These are phyloP conservation scores for Linum lewisii DNA, from an alignment of 345 rosid genomes.

Conservation along the genomic window DNA sequence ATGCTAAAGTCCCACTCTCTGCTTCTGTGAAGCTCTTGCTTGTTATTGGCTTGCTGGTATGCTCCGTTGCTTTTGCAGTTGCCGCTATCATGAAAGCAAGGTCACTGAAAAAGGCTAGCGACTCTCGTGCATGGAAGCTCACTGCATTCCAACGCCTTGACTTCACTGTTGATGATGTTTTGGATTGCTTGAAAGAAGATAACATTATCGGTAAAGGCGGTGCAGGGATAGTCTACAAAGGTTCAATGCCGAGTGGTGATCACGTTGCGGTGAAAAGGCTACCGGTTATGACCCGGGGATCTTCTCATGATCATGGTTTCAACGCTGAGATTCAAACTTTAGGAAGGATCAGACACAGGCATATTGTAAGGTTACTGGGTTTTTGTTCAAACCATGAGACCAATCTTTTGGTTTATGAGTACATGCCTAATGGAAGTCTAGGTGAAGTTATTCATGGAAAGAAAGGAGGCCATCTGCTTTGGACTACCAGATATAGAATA, in stretches of 20 bases:
- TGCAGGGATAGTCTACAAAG: constrained; percentile 87
- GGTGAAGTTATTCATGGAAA: constrained; percentile 87
- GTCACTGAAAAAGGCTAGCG: constrained; percentile 68
- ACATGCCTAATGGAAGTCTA: constrained; percentile 87
- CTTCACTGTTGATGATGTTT: constrained; percentile 71
- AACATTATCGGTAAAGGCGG: constrained; percentile 93
- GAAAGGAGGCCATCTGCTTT: constrained; percentile 85
- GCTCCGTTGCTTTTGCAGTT: constrained; percentile 74
- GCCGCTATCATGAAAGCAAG: constrained; percentile 81
- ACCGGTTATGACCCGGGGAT: constrained; percentile 71
- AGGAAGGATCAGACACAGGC: constrained; percentile 80
- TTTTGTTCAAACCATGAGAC: constrained; percentile 91
- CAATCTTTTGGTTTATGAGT: constrained; percentile 77
- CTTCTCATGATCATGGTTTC: constrained; percentile 93
- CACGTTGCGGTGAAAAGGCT: constrained; percentile 75
- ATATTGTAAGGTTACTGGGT: constrained; percentile 72
- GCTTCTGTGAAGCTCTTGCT: constrained; percentile 77
- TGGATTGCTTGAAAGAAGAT: constrained; percentile 79
- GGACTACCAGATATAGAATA: constrained; percentile 79
- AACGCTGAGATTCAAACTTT: constrained; percentile 91
- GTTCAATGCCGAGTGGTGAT: constrained; percentile 66
- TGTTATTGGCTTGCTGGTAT: constrained; percentile 68
- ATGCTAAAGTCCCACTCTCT: constrained; percentile 54
- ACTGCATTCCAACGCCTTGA: constrained; percentile 96
- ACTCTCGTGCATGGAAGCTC: constrained; percentile 76